These are phyloP conservation scores for Pestalotiopsis sp. DNA, from an alignment of 2,329 filamentous ascomycete species.

Conservation along the genomic window DNA sequence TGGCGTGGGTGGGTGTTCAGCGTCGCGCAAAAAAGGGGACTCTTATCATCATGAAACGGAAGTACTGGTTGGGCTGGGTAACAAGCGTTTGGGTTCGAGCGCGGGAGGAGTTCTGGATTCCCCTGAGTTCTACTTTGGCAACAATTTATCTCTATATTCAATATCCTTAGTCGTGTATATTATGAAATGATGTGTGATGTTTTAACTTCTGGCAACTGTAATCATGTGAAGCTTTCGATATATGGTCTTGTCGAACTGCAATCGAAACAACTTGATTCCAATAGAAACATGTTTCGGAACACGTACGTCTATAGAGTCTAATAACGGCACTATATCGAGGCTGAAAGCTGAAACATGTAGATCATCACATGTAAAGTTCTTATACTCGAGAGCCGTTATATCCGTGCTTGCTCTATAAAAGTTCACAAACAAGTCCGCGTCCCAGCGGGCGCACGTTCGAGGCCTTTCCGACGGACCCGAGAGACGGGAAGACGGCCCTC, in stretches of 20 bases:
- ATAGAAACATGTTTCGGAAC: background rate
- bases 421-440: background rate
- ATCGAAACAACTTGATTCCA: no score
- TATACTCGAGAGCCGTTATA: no score
- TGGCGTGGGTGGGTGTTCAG: background rate
- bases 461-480: background rate
- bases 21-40: background rate
- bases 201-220: background rate
- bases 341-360: no score
- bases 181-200: background rate
- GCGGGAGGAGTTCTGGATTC: constrained; percentile 5
- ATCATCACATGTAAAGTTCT: no score
- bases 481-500: background rate
- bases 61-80: background rate
- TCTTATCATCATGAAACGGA: background rate
- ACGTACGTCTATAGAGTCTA: no score
- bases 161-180: background rate
- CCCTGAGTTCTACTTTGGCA: background rate
- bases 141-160: background rate
- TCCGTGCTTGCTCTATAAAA: background rate
- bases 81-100: background rate
- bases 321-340: no score
- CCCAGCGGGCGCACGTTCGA: background rate
- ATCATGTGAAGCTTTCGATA: background rate
- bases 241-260: no score